Evolutionary conservation across 805 yeast genomes (phyloP).

Genomic region (Grigorovia transvaalensis): DNA sequence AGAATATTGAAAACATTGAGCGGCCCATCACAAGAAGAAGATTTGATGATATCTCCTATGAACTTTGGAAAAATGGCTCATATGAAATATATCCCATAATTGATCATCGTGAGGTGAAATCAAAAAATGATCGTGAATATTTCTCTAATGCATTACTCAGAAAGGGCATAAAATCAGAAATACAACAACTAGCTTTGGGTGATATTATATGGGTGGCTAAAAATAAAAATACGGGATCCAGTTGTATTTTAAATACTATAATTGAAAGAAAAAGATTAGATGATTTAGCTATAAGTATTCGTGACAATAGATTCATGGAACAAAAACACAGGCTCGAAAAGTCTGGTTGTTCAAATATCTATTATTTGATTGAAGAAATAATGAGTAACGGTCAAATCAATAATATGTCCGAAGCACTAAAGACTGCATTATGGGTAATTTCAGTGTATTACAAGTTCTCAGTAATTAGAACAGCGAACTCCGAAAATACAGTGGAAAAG

Average conservation of each 20-base stretch:
- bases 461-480: slow-evolving; percentile 54
- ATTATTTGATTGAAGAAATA: slow-evolving; percentile 74
- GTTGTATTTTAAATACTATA: slow-evolving; percentile 69
- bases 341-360: slow-evolving; percentile 56
- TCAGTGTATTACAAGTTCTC: slow-evolving; percentile 57
- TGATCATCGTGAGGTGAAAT: slow-evolving; percentile 76
- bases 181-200: slow-evolving; percentile 61
- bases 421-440: slow-evolving; percentile 65
- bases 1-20: not conserved
- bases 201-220: slow-evolving; percentile 86
- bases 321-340: slow-evolving; percentile 70
- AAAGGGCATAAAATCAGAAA: slow-evolving; percentile 41
- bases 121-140: slow-evolving; percentile 57
- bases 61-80: slow-evolving; percentile 49
- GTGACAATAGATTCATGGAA: slow-evolving; percentile 81
- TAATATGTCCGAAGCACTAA: slow-evolving; percentile 51
- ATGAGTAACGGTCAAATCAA: slow-evolving; percentile 32
- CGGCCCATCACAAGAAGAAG: slow-evolving; percentile 11
- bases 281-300: slow-evolving; percentile 72
- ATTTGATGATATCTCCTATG: slow-evolving; percentile 21
- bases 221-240: slow-evolving; percentile 43
- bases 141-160: slow-evolving; percentile 46
- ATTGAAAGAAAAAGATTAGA: slow-evolving; percentile 84
- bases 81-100: slow-evolving; percentile 53
- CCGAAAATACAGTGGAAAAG: slow-evolving; percentile 58